Conservation (phyloP, 2,329 filamentous ascomycete genomes). For the Myriosclerotinia scirpicola region DNA sequence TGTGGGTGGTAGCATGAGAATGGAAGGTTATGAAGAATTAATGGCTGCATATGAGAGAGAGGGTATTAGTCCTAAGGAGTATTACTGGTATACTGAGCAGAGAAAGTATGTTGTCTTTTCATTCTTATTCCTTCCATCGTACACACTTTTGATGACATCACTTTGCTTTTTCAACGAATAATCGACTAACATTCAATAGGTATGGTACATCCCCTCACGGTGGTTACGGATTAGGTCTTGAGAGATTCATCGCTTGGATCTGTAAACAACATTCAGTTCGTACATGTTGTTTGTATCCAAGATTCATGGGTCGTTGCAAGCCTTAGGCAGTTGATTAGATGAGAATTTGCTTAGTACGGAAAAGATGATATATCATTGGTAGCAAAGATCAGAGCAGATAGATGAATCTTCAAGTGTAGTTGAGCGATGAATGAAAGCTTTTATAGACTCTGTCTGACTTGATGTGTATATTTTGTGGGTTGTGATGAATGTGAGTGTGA, state of each 20-base stretch:
- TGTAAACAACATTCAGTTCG: constrained; percentile 64
- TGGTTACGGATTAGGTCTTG: constrained; percentile 84
- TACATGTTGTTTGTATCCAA: constrained; percentile 71
- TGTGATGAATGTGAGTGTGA: background rate
- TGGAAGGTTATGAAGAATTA: constrained; percentile 86
- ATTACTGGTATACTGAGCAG: constrained; percentile 98
- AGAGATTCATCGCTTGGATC: constrained; percentile 69
- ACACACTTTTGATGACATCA: too few species aligned
- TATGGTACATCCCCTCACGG: constrained; percentile 85
- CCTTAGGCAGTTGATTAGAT: constrained; percentile 50
- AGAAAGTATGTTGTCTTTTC: constrained; percentile 66
- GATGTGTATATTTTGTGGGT: background rate
- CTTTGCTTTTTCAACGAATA: background rate
- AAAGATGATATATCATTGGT: background rate
- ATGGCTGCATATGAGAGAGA: constrained; percentile 85
- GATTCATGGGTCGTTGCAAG: constrained; percentile 79
- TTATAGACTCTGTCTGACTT: background rate
- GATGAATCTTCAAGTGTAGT: background rate
- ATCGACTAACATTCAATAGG: constrained; percentile 45
- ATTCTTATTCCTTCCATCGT: background rate
- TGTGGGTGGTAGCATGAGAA: constrained; percentile 94
- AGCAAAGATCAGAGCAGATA: background rate
- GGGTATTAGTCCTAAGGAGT: constrained; percentile 78
- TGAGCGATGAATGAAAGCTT: background rate
- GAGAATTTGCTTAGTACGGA: background rate